phyloP scores from a whole-genome alignment of 495 filamentous ascomycete genomes.

The Hypomontagnella monticulosa region DNA sequence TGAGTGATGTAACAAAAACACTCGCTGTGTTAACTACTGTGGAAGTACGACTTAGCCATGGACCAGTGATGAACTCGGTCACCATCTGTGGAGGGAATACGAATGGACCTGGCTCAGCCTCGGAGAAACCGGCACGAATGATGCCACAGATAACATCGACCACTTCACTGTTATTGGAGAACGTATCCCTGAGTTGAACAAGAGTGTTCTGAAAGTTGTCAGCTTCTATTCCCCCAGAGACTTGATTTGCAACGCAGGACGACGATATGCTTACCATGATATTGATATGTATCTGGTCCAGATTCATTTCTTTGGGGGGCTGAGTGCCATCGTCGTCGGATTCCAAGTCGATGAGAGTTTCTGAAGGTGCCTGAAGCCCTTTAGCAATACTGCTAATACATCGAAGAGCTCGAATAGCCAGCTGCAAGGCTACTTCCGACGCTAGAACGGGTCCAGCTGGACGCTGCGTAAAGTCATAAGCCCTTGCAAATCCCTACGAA shows the following conservation, averaged over 20 bases:
- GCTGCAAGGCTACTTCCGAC: slow-evolving; percentile 57
- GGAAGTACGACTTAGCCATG: slow-evolving; percentile 62
- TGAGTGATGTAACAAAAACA: slow-evolving; percentile 75
- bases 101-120: slow-evolving; percentile 78
- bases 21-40: slow-evolving; percentile 81
- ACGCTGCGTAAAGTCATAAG: slow-evolving; percentile 51
- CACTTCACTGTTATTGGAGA: slow-evolving; percentile 71
- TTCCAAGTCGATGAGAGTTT: slow-evolving; percentile 74
- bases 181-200: slow-evolving; percentile 58
- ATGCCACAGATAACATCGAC: slow-evolving; percentile 81
- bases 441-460: slow-evolving; percentile 39
- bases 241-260: neutral
- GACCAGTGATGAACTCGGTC: slow-evolving; percentile 70
- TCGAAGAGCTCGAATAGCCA: slow-evolving; percentile 72
- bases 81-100: slow-evolving; percentile 77
- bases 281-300: slow-evolving; percentile 42
- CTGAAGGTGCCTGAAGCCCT: slow-evolving; percentile 77
- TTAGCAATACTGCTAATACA: slow-evolving; percentile 82
- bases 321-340: slow-evolving; percentile 41
- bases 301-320: slow-evolving; percentile 27
- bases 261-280: slow-evolving; percentile 45
- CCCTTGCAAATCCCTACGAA: slow-evolving; percentile 46
- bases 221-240: neutral
- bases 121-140: slow-evolving; percentile 80
- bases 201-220: slow-evolving; percentile 51